Evolutionary conservation across 2,329 filamentous ascomycete genomes (phyloP).

Genomic region (Parastagonospora nodorum): DNA sequence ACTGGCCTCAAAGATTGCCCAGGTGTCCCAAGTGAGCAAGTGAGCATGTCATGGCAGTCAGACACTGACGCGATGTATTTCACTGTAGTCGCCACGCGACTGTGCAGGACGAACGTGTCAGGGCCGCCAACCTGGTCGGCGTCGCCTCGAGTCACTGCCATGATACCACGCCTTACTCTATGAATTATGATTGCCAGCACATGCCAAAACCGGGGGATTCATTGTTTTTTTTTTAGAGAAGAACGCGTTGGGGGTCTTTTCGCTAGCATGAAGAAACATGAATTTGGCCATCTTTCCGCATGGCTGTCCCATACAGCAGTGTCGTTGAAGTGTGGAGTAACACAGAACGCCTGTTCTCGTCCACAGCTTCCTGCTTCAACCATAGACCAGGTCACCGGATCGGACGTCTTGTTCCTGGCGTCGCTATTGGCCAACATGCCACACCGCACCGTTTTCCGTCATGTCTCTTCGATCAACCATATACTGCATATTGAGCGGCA

Average conservation of each 20-base stretch:
- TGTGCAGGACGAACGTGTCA: background rate
- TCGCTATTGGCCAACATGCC: conserved; percentile 21
- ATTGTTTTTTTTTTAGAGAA: background rate
- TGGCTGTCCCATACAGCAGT: background rate
- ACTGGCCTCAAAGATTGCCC: background rate
- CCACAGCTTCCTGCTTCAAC: conserved; percentile 8
- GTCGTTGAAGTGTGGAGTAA: conserved; percentile 15
- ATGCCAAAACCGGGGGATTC: too few species aligned
- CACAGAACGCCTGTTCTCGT: conserved; percentile 21
- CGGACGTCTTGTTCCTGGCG: conserved; percentile 7
- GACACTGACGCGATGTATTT: conserved; percentile 19
- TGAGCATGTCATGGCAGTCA: background rate
- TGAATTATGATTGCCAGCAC: too few species aligned
- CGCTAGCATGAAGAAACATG: background rate
- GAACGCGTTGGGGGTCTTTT: background rate
- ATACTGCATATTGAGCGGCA: conserved; percentile 22
- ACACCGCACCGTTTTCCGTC: conserved; percentile 45
- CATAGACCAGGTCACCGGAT: conserved; percentile 34
- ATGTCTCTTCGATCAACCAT: conserved; percentile 22
- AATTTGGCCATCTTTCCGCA: background rate
- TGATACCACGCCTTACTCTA: too few species aligned
- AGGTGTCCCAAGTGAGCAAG: background rate
- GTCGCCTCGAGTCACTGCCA: too few species aligned
- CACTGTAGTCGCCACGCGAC: background rate
- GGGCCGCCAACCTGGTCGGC: background rate